Evolutionary conservation across 2,329 filamentous ascomycete genomes (phyloP), one percentile per base, ranked within the genome.

Genomic region (Achaetomium macrosporum): DNA sequence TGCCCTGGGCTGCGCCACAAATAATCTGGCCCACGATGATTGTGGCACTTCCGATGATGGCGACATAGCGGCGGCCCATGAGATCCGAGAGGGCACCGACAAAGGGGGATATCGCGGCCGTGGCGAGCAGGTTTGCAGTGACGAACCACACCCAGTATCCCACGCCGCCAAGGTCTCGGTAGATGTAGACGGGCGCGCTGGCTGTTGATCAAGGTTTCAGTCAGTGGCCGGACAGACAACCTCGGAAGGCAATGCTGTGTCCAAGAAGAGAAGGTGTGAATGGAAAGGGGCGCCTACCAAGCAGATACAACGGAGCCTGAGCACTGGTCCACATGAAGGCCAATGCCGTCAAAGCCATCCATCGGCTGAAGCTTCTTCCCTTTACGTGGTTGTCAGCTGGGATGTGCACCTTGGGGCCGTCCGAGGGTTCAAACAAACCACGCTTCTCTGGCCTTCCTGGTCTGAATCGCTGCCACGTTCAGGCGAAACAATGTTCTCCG

Each of bases 11-110:
- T 1, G 79, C 81, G 5, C 77, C 76, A 52, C 75, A 76, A 35
- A 85, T 71, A 47, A 85, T 76, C 69, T 81, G 79, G 19, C 82
- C 83, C 33, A 84, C 57, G 30, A 82, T 71, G 48, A 85, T 69
- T 37, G 81, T 69, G 1, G 67, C 54, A 12, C 74, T 75, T 8
- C 83, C 83, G 3, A 75, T 66, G 25, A 84, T 59, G 15, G 71
- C 81, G 37, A 85, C 80, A 61, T 76, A 79, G 54, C 81, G 74
- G 54, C 83, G 78, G 49, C 83, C 82, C 45, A 85, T 68, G 7
- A 85, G 68, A 69, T 86, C 83, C 1, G 82, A 84, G 1, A 86
- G 67, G 1, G 79, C 77, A 11, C 85, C 85, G 1, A 88, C 84
- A 60, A 88, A 83, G 10, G 80, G 80, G 54, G 78, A 81, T 2